Evolutionary conservation across 2,329 filamentous ascomycete species (phyloP), one percentile per base, ranked within the genome.

Genomic region (Neonectria hederae): DNA sequence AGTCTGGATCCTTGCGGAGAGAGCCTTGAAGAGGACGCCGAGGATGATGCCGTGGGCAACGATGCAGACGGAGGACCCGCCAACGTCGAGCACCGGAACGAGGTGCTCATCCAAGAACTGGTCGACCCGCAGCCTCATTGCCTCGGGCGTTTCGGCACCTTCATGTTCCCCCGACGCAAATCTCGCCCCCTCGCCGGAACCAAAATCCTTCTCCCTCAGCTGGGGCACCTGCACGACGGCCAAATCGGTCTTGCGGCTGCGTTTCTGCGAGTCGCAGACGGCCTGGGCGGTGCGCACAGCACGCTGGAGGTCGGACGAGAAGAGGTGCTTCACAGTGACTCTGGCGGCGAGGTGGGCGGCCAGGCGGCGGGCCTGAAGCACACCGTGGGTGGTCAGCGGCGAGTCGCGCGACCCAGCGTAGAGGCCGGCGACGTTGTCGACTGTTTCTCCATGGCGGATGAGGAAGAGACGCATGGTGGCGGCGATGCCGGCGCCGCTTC

Each of bases 21-120:
- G 76, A 13, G 84, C 83, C 59, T 85, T 84, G 84, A 91, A 90
- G 0, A 97, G 78, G 32, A 88, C 84, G 2, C 87, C 88, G 2
- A 97, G 84, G 43, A 97, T 88, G 65, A 97, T 90, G 17, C 94
- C 94, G 73, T 97, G 94, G 2, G 94, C 91, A 4, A 97, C 91
- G 14, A 97, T 26, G 63, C 68, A 54, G 51, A 68, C 61, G 0
- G 62, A 52, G 1, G 35, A 61, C 10, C 66, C 58, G 32, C 66
- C 60, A 0, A 59, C 28, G 0, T 54, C 35, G 1, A 75, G 48
- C 4, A 91, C 65, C 10, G 89, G 89, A 5, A 86, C 69, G 1
- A 97, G 79, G 72, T 91, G 82, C 9, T 82, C 76, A 60, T 89
- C 82, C 22, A 97, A 77, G 69, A 97, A 97, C 0, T 71, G 75